Evolutionary conservation across 768 basidiomycete species (phyloP).

Genomic region (Kwoniella botswanensis): DNA sequence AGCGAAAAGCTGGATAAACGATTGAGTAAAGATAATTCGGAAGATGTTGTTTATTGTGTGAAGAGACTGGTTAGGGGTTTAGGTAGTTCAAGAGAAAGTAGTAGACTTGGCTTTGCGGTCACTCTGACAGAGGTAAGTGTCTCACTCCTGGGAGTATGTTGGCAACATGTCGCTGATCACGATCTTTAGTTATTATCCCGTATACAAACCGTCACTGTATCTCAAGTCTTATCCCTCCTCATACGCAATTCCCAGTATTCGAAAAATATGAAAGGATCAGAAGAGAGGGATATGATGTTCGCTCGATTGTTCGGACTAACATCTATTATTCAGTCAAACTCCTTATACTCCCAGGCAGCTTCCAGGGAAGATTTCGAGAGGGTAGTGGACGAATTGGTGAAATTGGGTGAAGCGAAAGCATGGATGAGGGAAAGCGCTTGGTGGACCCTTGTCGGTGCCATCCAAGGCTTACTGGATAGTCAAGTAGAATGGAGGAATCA

Average conservation of each 20-base stretch:
- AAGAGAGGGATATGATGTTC: constrained; percentile 90
- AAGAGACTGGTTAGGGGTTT: constrained; percentile 83
- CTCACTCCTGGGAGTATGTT: not conserved
- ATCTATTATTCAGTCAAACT: constrained; percentile 80
- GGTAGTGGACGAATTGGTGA: constrained; percentile 67
- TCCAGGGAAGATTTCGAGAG: constrained; percentile 67
- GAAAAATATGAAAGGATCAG: constrained; percentile 82
- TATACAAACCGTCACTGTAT: constrained; percentile 74
- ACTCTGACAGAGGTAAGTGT: constrained; percentile 84
- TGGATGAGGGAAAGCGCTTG: constrained; percentile 91
- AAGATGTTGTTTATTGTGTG: constrained; percentile 91
- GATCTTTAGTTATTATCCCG: constrained; percentile 83
- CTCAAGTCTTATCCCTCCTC: constrained; percentile 77
- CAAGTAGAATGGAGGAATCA: constrained; percentile 73
- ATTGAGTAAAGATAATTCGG: constrained; percentile 72
- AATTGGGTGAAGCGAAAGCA: constrained; percentile 78
- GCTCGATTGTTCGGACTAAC: constrained; percentile 89
- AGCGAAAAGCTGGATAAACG: constrained; percentile 46
- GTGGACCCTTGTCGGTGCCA: constrained; percentile 74
- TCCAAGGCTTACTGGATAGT: constrained; percentile 68
- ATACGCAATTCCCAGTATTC: constrained; percentile 72
- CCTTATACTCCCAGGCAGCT: constrained; percentile 70
- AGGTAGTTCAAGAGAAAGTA: constrained; percentile 89
- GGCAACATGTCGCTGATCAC: not conserved
- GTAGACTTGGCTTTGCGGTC: constrained; percentile 91